Conservation (phyloP, 129 eudicot genomes). For the Saposhnikovia divaricata region DNA sequence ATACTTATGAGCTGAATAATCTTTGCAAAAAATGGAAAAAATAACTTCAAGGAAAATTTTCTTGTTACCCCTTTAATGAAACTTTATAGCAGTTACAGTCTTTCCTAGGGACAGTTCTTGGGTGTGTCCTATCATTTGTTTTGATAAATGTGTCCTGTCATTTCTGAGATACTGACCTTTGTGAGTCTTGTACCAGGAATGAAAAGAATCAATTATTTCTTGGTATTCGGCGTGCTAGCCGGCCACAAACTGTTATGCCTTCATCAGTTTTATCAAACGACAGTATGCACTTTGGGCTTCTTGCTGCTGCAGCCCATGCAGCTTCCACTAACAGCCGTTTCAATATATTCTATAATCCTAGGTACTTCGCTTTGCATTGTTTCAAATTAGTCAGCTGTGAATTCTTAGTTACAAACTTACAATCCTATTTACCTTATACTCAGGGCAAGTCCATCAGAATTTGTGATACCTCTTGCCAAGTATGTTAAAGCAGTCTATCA, state of each 20-base stretch:
- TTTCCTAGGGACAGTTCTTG: background rate
- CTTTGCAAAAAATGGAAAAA: background rate
- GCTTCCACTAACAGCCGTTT: conserved; percentile 91
- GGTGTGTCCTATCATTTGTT: background rate
- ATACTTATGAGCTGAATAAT: background rate
- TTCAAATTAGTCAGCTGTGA: background rate
- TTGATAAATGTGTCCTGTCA: background rate
- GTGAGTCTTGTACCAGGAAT: conserved; percentile 40
- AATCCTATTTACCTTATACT: conserved; percentile 1
- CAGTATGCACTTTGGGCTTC: conserved; percentile 96
- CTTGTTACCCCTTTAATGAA: background rate
- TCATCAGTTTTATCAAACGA: conserved; percentile 91
- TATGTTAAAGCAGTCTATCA: conserved; percentile 81
- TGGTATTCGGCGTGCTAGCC: conserved; percentile 87
- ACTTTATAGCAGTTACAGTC: background rate
- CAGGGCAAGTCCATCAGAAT: conserved; percentile 90
- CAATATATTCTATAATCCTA: conserved; percentile 86
- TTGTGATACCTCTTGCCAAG: conserved; percentile 79
- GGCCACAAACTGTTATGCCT: conserved; percentile 92
- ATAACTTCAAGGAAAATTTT: background rate
- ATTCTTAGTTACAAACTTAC: conserved; percentile 1
- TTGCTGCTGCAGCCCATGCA: conserved; percentile 98
- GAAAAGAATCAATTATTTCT: conserved; percentile 74
- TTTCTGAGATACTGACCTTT: background rate
- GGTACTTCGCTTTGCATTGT: conserved; percentile 30